phyloP scores from a whole-genome alignment of 2,329 filamentous ascomycete genomes.

The Teratosphaeria zuluensis region DNA sequence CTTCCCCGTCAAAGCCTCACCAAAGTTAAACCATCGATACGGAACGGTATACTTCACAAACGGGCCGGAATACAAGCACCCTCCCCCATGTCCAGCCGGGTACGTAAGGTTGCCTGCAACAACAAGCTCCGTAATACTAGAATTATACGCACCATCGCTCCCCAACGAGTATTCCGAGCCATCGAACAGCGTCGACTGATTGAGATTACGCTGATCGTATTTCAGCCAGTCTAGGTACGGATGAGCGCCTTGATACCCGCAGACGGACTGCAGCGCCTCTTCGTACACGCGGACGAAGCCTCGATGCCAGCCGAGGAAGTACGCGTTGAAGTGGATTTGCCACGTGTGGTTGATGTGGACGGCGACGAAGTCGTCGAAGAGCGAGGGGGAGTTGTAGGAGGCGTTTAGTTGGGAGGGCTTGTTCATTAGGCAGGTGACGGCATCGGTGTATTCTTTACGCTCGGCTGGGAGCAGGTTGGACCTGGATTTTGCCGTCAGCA shows the following conservation, averaged over 20 bases:
- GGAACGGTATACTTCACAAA: too few relatives aligned
- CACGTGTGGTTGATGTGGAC: not conserved
- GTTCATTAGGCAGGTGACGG: not conserved
- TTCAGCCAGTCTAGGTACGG: not conserved
- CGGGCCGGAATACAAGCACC: too few relatives aligned
- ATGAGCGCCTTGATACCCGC: not conserved
- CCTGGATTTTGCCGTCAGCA: too few relatives aligned
- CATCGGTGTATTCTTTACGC: not conserved
- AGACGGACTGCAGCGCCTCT: not conserved
- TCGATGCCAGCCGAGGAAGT: not conserved
- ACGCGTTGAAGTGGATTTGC: not conserved
- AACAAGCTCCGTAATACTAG: too few relatives aligned
- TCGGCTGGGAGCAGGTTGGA: not conserved
- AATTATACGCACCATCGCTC: too few relatives aligned
- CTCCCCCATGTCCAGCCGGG: too few relatives aligned
- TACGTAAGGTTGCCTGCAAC: too few relatives aligned
- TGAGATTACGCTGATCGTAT: too few relatives aligned
- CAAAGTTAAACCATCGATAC: too few relatives aligned
- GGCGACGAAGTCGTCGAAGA: not conserved
- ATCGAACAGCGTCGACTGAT: too few relatives aligned
- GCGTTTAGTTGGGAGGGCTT: not conserved
- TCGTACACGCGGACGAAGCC: not conserved
- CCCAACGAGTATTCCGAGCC: too few relatives aligned
- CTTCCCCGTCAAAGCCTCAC: too few relatives aligned
- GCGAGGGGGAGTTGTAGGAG: not conserved